phyloP scores from a whole-genome alignment of 2,329 filamentous ascomycete genomes.

The Volutella citrinella region DNA sequence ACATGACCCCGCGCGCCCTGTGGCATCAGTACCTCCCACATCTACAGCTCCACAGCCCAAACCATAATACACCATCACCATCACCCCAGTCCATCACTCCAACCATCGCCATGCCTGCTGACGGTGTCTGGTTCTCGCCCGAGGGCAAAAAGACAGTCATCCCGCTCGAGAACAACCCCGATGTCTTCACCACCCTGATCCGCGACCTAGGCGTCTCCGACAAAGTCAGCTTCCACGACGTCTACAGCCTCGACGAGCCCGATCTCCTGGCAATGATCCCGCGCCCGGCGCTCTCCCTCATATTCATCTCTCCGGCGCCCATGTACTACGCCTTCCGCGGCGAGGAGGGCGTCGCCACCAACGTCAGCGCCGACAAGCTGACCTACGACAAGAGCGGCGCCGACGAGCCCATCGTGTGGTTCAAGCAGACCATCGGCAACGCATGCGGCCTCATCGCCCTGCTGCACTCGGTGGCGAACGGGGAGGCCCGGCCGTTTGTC shows the following conservation, averaged over 20 bases:
- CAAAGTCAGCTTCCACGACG: conserved; percentile 72
- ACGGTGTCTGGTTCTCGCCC: no score
- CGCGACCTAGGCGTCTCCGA: conserved; percentile 68
- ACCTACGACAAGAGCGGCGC: conserved; percentile 32
- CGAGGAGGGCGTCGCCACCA: no score
- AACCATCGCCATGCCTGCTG: no score
- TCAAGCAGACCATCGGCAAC: conserved; percentile 80
- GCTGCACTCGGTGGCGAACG: conserved; percentile 71
- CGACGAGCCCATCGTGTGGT: conserved; percentile 72
- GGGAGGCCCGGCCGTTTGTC: conserved; percentile 55
- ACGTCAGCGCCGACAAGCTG: conserved; percentile 18
- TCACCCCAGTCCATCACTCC: no score
- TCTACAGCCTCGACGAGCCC: conserved; percentile 76
- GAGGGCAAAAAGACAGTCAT: conserved; percentile 36
- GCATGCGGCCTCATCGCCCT: conserved; percentile 79
- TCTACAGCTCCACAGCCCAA: no score
- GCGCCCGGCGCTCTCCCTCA: conserved; percentile 70
- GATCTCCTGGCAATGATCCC: conserved; percentile 70
- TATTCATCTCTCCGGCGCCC: conserved; percentile 70
- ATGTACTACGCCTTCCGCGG: conserved; percentile 45
- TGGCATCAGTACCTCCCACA: no score
- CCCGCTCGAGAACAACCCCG: conserved; percentile 62
- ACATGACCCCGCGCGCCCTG: no score
- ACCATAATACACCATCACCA: no score
- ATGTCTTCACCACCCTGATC: conserved; percentile 71